These are phyloP conservation scores for Pulveroboletus sp. DNA, from an alignment of 768 basidiomycete genomes.

Conservation along the genomic window DNA sequence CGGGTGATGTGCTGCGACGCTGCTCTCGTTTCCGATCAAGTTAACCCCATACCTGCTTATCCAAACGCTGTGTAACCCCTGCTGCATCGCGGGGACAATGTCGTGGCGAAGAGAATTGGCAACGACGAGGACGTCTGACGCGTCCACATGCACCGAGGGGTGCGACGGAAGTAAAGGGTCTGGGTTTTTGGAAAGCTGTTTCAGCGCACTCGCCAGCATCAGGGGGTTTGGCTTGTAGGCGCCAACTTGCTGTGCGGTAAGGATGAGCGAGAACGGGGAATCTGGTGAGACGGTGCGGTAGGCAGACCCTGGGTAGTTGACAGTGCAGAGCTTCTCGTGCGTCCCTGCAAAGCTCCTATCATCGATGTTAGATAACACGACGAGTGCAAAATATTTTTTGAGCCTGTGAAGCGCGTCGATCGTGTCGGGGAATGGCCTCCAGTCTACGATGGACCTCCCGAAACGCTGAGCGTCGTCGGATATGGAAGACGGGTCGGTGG, in stretches of 20 bases:
- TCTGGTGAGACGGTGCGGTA: slow-evolving; percentile 38
- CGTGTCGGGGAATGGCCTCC: slow-evolving; percentile 68
- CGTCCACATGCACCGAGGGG: slow-evolving; percentile 27
- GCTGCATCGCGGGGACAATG: slow-evolving; percentile 52
- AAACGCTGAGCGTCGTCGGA: slow-evolving; percentile 42
- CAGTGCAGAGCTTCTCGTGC: slow-evolving; percentile 42
- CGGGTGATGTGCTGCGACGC: slow-evolving; percentile 28
- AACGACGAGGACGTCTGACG: slow-evolving; percentile 50
- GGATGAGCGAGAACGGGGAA: slow-evolving; percentile 60
- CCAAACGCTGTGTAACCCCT: slow-evolving; percentile 60
- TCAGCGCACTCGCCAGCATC: slow-evolving; percentile 33
- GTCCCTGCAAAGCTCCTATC: slow-evolving; percentile 57
- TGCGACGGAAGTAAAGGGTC: slow-evolving; percentile 17
- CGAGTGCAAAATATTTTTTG: slow-evolving; percentile 59
- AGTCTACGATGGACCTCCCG: slow-evolving; percentile 54
- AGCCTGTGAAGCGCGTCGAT: slow-evolving; percentile 53
- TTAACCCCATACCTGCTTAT: slow-evolving; percentile 45
- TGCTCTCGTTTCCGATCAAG: slow-evolving; percentile 34
- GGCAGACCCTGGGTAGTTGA: slow-evolving; percentile 18
- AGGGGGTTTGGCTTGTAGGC: slow-evolving; percentile 62
- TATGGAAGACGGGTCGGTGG: neutral
- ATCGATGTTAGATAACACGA: slow-evolving; percentile 76
- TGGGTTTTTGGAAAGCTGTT: slow-evolving; percentile 22
- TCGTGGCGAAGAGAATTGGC: slow-evolving; percentile 69
- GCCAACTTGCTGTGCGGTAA: slow-evolving; percentile 70